Percentiles rank a stretch among this genome's conserved stretches.
Conservation (phyloP, 768 basidiomycete species). For the Podaxis sp. region DNA sequence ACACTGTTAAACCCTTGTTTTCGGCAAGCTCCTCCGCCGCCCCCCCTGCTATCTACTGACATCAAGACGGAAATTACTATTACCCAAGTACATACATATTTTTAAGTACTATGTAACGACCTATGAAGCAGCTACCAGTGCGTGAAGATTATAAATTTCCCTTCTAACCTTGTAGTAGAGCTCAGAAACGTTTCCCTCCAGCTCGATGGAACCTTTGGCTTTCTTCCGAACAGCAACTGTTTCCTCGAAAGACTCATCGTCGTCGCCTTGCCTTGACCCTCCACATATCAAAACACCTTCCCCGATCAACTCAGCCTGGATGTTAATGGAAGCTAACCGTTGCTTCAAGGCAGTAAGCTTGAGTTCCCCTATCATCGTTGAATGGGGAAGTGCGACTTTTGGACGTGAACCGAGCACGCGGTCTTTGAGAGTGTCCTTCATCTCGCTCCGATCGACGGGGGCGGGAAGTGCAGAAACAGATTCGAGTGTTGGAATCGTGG, state of each 20-base stretch:
- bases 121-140: constrained; percentile 69
- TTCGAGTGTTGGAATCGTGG: constrained; percentile 87
- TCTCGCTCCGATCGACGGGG: constrained; percentile 21
- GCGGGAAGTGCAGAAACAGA: constrained; percentile 41
- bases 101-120: neutral
- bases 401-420: constrained; percentile 66
- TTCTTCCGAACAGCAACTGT: constrained; percentile 89
- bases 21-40: no score
- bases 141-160: constrained; percentile 90
- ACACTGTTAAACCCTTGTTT: no score
- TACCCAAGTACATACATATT: neutral
- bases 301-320: constrained; percentile 93
- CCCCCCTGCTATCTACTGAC: neutral
- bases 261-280: constrained; percentile 42
- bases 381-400: constrained; percentile 68
- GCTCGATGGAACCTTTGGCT: constrained; percentile 77
- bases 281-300: constrained; percentile 95
- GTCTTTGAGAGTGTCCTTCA: constrained; percentile 26
- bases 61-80: neutral
- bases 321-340: constrained; percentile 68
- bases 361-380: constrained; percentile 97
- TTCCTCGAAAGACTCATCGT: constrained; percentile 50
- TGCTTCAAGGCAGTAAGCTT: constrained; percentile 87
- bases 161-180: constrained; percentile 87
- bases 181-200: constrained; percentile 87